Evolutionary conservation across 2,329 filamentous ascomycete genomes (phyloP).

Genomic region (Aspergillus arachidicola): DNA sequence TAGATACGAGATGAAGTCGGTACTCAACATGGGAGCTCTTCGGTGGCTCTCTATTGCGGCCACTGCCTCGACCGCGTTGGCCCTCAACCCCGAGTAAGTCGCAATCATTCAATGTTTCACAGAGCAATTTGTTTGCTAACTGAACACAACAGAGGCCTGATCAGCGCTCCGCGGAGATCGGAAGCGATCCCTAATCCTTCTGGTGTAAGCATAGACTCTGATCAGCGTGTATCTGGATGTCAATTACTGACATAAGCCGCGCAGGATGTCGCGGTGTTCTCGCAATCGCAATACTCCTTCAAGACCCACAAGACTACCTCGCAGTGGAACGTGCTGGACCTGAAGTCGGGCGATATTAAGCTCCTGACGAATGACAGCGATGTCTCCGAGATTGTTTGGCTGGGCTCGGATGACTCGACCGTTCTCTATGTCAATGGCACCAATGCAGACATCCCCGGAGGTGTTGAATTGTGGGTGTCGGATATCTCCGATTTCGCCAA

Average conservation of each 20-base stretch:
- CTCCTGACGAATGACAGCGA: conserved; percentile 66
- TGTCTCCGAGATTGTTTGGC: conserved; percentile 74
- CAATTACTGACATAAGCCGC: conserved; percentile 4
- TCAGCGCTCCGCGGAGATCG: conserved; percentile 40
- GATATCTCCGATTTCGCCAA: conserved; percentile 35
- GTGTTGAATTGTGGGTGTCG: conserved; percentile 43
- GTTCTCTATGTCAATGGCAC: conserved; percentile 59
- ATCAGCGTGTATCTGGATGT: background rate
- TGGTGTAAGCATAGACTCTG: conserved; percentile 32
- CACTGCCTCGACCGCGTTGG: conserved; percentile 25
- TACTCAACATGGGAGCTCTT: conserved; percentile 26
- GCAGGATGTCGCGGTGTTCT: conserved; percentile 49
- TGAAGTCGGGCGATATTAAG: conserved; percentile 66
- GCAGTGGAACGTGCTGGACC: conserved; percentile 70
- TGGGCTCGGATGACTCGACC: conserved; percentile 66
- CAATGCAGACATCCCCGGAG: conserved; percentile 43
- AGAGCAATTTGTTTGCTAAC: background rate
- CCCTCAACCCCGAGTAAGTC: conserved; percentile 35
- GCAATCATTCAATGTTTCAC: background rate
- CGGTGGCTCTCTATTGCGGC: conserved; percentile 28
- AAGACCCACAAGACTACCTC: conserved; percentile 65
- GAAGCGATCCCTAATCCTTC: conserved; percentile 43
- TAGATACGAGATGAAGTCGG: background rate
- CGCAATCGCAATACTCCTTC: conserved; percentile 78
- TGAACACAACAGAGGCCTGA: conserved; percentile 31